A percentile compares a stretch with the other conserved stretches of the same genome.
Conservation (phyloP, 2,329 filamentous ascomycete genomes). For the Sporothrix dimorphospora region DNA sequence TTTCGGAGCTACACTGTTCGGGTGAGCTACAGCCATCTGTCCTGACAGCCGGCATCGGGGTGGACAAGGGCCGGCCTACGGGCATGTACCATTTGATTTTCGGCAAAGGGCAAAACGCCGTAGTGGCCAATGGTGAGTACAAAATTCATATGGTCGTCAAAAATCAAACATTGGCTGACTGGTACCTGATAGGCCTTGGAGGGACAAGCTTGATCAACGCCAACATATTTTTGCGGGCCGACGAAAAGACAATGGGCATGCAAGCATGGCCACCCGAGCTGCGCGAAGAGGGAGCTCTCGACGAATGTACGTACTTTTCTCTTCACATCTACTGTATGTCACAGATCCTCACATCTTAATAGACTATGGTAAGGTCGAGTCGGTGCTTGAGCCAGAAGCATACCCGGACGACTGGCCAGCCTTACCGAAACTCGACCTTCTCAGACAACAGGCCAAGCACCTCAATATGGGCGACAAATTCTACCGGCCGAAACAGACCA, state of each 20-base stretch:
- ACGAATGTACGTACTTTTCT: constrained; percentile 50
- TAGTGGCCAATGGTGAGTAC: constrained; percentile 55
- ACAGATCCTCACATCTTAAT: constrained; percentile 7
- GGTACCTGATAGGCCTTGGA: constrained; percentile 55
- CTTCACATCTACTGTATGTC: background rate
- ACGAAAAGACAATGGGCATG: constrained; percentile 56
- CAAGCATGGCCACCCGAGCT: constrained; percentile 64
- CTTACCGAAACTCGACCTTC: constrained; percentile 60
- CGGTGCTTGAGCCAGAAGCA: constrained; percentile 60
- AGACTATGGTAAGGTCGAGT: constrained; percentile 61
- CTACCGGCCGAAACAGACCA: constrained; percentile 62
- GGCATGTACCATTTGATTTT: constrained; percentile 66
- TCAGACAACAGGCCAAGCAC: constrained; percentile 59
- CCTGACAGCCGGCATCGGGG: constrained; percentile 46
- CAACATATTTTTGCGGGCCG: constrained; percentile 66
- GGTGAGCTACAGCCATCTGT: constrained; percentile 53
- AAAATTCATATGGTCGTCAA: background rate
- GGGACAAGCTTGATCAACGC: constrained; percentile 69
- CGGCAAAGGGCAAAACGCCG: constrained; percentile 65
- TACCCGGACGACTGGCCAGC: constrained; percentile 63
- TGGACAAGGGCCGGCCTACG: constrained; percentile 57
- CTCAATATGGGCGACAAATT: constrained; percentile 58
- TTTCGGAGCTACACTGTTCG: constrained; percentile 59
- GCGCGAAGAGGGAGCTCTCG: constrained; percentile 47
- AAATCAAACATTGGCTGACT: background rate